A percentile compares a stretch with the other conserved stretches of the same genome.
Conservation (phyloP, 768 basidiomycete species). For the Sarcodon aspratus region DNA sequence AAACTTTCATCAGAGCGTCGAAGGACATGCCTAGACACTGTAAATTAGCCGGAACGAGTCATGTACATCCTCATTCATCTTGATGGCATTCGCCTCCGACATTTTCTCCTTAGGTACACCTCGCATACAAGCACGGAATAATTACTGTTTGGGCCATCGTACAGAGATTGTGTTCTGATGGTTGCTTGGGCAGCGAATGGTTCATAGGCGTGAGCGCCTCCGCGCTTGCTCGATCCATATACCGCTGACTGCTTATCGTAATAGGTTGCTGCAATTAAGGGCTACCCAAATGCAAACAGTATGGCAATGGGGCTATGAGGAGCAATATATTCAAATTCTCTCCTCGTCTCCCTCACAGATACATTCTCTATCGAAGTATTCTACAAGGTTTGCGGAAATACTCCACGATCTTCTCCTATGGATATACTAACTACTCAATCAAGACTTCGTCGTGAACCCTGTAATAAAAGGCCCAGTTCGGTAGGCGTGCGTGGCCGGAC, state of each 20-base stretch:
- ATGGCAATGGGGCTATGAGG: conserved; percentile 88
- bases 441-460: conserved; percentile 50
- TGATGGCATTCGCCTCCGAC: neutral
- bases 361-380: conserved; percentile 87
- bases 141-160: conserved; percentile 73
- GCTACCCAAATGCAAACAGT: conserved; percentile 69
- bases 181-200: conserved; percentile 53
- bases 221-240: neutral
- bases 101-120: conserved; percentile 44
- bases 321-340: conserved; percentile 42
- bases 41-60: conserved; percentile 74
- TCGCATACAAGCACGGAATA: conserved; percentile 68
- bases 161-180: conserved; percentile 29
- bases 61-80: conserved; percentile 38
- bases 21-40: conserved; percentile 39
- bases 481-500: too few species aligned
- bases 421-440: neutral
- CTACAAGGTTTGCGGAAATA: conserved; percentile 43
- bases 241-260: neutral
- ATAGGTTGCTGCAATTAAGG: conserved; percentile 73
- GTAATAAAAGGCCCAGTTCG: too few species aligned
- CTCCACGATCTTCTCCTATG: neutral
- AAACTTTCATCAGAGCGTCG: conserved; percentile 53
- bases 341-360: conserved; percentile 82
- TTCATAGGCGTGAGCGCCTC: conserved; percentile 65